Percentiles rank a stretch among this genome's conserved stretches.
phyloP scores from a whole-genome alignment of 108 stramenopile species.

The Cyclotella kingstonii region DNA sequence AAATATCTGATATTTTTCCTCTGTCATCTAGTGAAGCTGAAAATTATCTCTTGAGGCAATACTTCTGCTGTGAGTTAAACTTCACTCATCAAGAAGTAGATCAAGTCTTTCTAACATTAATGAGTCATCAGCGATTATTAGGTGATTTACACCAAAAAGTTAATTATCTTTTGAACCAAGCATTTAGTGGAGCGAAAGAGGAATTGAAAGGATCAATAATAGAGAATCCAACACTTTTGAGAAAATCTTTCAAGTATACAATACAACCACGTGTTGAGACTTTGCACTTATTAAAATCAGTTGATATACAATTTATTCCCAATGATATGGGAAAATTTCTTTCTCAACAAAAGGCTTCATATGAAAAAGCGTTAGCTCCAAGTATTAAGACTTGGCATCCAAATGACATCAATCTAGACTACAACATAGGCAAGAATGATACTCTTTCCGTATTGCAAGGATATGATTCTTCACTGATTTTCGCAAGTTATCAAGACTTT shows the following conservation, averaged over 20 bases:
- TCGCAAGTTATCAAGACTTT: conserved; percentile 21
- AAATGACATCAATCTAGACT: background rate
- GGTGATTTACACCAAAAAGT: background rate
- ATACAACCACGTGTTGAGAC: conserved; percentile 15
- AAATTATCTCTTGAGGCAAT: background rate
- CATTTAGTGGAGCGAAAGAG: conserved; percentile 12
- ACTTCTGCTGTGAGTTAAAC: conserved; percentile 12
- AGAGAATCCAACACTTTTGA: conserved; percentile 11
- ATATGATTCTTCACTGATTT: conserved; percentile 5
- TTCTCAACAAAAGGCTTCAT: conserved; percentile 1
- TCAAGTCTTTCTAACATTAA: conserved; percentile 7
- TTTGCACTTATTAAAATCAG: conserved; percentile 12
- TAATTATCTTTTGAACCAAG: conserved; percentile 28
- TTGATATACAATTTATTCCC: conserved; percentile 19
- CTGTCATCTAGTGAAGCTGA: conserved; percentile 21
- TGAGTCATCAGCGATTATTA: background rate
- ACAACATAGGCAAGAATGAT: conserved; percentile 1
- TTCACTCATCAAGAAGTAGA: conserved; percentile 16
- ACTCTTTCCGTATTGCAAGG: conserved; percentile 7
- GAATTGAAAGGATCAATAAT: conserved; percentile 22
- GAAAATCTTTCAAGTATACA: conserved; percentile 13
- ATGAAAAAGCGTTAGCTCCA: conserved; percentile 20
- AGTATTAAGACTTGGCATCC: conserved; percentile 22
- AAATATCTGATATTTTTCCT: conserved; percentile 7
- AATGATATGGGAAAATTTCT: conserved; percentile 17